Evolutionary conservation across 2,329 filamentous ascomycete species (phyloP).

Genomic region (Lachnellula occidentalis): DNA sequence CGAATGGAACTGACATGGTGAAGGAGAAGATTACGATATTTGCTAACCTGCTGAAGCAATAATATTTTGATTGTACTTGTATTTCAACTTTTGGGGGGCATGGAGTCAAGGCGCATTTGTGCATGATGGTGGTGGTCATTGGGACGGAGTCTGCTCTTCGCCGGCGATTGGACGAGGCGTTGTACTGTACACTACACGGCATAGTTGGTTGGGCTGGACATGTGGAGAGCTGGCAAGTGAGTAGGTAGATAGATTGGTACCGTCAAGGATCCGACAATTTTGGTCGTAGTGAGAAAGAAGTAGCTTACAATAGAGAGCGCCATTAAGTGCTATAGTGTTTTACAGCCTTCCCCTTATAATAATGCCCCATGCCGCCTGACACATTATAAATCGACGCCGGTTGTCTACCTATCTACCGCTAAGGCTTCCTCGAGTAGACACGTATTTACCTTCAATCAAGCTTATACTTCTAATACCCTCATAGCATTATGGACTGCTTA

Average conservation of each 20-base stretch:
- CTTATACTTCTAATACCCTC: too few species aligned
- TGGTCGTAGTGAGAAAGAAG: too few species aligned
- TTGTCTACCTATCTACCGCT: too few species aligned
- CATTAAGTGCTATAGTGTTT: too few species aligned
- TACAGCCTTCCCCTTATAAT: too few species aligned
- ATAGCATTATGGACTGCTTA: too few species aligned
- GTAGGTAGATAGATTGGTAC: not conserved
- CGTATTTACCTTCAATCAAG: too few species aligned
- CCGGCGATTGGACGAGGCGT: not conserved
- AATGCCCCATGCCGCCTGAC: too few species aligned
- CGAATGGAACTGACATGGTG: slow-evolving; percentile 60
- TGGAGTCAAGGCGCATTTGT: not conserved
- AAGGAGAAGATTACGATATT: slow-evolving; percentile 75
- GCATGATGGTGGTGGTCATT: not conserved
- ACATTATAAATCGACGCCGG: too few species aligned
- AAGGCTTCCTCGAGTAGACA: too few species aligned
- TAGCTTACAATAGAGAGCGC: too few species aligned
- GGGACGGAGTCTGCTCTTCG: not conserved
- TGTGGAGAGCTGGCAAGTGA: not conserved
- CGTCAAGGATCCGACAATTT: too few species aligned
- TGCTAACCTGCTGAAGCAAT: slow-evolving; percentile 50
- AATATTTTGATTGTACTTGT: slow-evolving; percentile 3
- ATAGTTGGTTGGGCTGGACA: not conserved
- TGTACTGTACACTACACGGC: slow-evolving; percentile 7
- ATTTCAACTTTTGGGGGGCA: not conserved